Evolutionary conservation across 1,284 basidiomycete species (phyloP).

Genomic region (Neonothopanus nambi): DNA sequence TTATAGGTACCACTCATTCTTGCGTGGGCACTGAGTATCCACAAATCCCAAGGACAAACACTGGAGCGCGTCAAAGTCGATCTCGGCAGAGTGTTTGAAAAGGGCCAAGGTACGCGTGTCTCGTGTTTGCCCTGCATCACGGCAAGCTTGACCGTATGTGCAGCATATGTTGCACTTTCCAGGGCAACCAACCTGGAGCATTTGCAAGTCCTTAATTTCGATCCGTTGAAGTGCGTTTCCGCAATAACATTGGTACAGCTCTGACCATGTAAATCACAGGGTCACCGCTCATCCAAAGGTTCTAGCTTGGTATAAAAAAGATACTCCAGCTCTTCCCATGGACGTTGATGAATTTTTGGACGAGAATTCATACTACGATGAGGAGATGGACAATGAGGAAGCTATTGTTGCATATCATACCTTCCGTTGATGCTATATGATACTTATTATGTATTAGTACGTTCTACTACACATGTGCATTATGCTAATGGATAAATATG

Average conservation of each 20-base stretch:
- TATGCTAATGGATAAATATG: no score
- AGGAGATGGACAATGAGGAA: slow-evolving; percentile 28
- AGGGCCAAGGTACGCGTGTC: slow-evolving; percentile 61
- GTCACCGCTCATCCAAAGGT: slow-evolving; percentile 46
- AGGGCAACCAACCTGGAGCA: slow-evolving; percentile 85
- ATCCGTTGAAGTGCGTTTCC: slow-evolving; percentile 62
- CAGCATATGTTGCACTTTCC: slow-evolving; percentile 92
- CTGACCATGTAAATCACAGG: slow-evolving; percentile 25
- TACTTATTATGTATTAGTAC: background rate
- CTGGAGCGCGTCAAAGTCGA: slow-evolving; percentile 76
- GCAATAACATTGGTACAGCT: background rate
- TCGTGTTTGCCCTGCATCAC: slow-evolving; percentile 1
- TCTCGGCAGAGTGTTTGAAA: slow-evolving; percentile 71
- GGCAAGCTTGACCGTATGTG: slow-evolving; percentile 24
- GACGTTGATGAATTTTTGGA: background rate
- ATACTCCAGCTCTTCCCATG: background rate
- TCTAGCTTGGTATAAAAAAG: slow-evolving; percentile 33
- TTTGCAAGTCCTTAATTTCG: slow-evolving; percentile 84
- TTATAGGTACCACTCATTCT: slow-evolving; percentile 73
- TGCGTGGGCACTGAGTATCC: slow-evolving; percentile 84
- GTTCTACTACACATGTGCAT: no score
- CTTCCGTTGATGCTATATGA: background rate
- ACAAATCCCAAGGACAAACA: slow-evolving; percentile 87
- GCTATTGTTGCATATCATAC: slow-evolving; percentile 27
- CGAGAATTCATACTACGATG: slow-evolving; percentile 17